Evolutionary conservation across 768 basidiomycete species (phyloP).

Genomic region (Suillus alpinus): DNA sequence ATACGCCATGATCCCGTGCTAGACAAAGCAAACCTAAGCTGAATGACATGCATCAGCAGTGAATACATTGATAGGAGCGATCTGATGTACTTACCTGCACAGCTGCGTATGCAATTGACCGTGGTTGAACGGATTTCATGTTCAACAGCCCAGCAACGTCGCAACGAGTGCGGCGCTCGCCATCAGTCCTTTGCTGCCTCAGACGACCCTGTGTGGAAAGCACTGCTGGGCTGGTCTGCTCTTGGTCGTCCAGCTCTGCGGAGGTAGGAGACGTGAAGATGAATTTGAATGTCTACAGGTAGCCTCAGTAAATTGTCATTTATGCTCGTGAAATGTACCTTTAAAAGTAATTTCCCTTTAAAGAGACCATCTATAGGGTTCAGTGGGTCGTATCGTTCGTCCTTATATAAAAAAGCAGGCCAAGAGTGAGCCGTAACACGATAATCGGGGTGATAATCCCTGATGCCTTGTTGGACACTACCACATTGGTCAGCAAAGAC

Average conservation of each 20-base stretch:
- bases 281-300: conserved; percentile 11
- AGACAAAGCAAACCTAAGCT: conserved; percentile 18
- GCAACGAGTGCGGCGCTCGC: conserved; percentile 7
- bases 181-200: neutral
- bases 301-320: neutral
- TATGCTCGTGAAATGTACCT: conserved; percentile 8
- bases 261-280: conserved; percentile 21
- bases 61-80: neutral
- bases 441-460: conserved; percentile 14
- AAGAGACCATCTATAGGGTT: conserved; percentile 17
- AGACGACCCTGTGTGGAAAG: neutral
- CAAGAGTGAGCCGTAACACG: conserved; percentile 14
- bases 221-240: neutral
- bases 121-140: conserved; percentile 15
- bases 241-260: neutral
- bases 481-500: neutral
- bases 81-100: conserved; percentile 18
- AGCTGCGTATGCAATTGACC: conserved; percentile 21
- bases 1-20: conserved; percentile 6
- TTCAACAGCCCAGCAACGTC: conserved; percentile 8
- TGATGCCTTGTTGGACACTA: conserved; percentile 6
- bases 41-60: neutral
- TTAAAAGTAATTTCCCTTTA: conserved; percentile 14
- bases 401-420: conserved; percentile 19
- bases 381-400: conserved; percentile 4